Evolutionary conservation across 2,329 filamentous ascomycete genomes (phyloP).

Genomic region (Hypoxylon sp.): DNA sequence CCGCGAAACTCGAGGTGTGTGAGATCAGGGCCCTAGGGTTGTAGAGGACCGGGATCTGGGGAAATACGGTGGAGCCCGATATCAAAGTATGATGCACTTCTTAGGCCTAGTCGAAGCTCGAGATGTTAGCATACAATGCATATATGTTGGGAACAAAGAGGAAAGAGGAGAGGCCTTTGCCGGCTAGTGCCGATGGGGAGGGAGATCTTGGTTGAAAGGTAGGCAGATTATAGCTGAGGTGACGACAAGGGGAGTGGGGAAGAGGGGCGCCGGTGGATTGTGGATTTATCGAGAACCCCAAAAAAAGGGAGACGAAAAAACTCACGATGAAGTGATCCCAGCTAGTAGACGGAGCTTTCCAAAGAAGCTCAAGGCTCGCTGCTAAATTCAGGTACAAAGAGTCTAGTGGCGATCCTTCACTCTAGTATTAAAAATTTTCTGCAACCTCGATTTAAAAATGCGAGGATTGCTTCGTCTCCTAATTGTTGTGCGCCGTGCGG

Average conservation of each 20-base stretch:
- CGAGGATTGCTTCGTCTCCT: slow-evolving; percentile 52
- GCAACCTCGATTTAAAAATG: slow-evolving; percentile 42
- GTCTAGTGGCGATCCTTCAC: slow-evolving; percentile 44
- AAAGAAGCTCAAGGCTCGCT: slow-evolving; percentile 44
- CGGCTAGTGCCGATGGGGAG: slow-evolving; percentile 27
- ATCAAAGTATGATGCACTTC: slow-evolving; percentile 53
- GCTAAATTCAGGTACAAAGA: slow-evolving; percentile 45
- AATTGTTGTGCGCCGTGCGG: slow-evolving; percentile 48
- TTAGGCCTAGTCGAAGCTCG: slow-evolving; percentile 45
- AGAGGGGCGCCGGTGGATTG: slow-evolving; percentile 50
- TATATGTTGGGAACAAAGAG: slow-evolving; percentile 20
- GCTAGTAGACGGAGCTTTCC: slow-evolving; percentile 50
- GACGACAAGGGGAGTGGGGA: slow-evolving; percentile 52
- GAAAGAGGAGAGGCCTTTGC: background rate
- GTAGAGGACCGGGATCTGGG: slow-evolving; percentile 41
- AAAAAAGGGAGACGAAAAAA: slow-evolving; percentile 48
- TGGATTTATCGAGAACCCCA: slow-evolving; percentile 41
- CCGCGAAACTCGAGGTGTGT: slow-evolving; percentile 53
- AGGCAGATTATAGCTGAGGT: slow-evolving; percentile 43
- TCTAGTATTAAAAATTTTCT: slow-evolving; percentile 39
- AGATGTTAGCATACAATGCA: slow-evolving; percentile 42
- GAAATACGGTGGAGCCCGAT: slow-evolving; percentile 48
- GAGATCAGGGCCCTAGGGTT: slow-evolving; percentile 47
- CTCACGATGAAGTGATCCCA: slow-evolving; percentile 61
- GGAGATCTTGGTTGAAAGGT: slow-evolving; percentile 34